Evolutionary conservation across 768 basidiomycete genomes (phyloP), one percentile per base, ranked within the genome.

Genomic region (Boletus pseudopeckii): DNA sequence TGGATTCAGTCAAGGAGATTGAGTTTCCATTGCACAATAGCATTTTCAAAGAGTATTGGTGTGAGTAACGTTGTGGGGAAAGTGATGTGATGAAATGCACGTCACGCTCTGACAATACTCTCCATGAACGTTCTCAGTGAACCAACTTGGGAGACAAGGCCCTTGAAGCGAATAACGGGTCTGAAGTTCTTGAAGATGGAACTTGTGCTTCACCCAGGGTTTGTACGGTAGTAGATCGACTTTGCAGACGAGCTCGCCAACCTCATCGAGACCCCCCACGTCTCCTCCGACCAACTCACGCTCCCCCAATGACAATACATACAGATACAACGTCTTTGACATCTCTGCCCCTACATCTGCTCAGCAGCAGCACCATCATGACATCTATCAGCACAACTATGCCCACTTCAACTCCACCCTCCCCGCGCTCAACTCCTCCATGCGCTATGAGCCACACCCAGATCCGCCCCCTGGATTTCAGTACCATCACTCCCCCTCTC

Each of bases 191-290:
- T n/a, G n/a, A n/a, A n/a, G n/a, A n/a, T n/a, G n/a, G n/a, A n/a
- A n/a, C n/a, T n/a, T n/a, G n/a, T n/a, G n/a, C n/a, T n/a, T n/a
- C n/a, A n/a, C n/a, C n/a, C n/a, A n/a, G n/a, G n/a, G n/a, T n/a
- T n/a, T n/a, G n/a, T n/a, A n/a, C n/a, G n/a, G n/a, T n/a, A n/a
- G n/a, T n/a, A n/a, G 59, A 77, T 80, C 67, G 85, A 89, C 69
- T 82, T 88, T 59, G 71, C 75, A 38, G 86, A 89, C 68, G 89
- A 90, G 57, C 79, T 89, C 33, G 85, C 81, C 1, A 76, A 70
- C 10, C 77, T 88, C 56, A 83, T 86, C 68, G 75, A 70, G 51
- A 59, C 71, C 1, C 58, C 64, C 4, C 67, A 69, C 53, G 42
- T 59, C 34, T 47, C 64, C 20, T 71, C 77, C 76, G 0, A 75